phyloP scores from a whole-genome alignment of 306 rosid species.

The Vachellia pachyceras region DNA sequence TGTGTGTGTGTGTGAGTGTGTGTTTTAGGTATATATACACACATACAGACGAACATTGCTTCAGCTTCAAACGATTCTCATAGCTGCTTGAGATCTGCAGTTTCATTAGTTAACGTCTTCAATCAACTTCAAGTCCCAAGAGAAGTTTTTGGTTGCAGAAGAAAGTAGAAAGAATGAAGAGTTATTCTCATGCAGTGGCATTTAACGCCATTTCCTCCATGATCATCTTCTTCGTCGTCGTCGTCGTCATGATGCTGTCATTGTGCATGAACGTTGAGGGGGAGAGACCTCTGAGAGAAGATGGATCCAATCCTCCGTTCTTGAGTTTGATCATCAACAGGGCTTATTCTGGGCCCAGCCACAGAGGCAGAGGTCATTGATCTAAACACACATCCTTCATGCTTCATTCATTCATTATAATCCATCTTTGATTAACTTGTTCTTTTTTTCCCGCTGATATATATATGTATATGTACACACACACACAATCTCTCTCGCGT shows the following conservation, averaged over 20 bases:
- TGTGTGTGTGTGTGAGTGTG: too few species aligned
- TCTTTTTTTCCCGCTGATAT: too few species aligned
- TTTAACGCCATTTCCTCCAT: slow-evolving; percentile 42
- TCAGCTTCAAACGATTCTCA: slow-evolving; percentile 3
- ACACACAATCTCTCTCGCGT: too few species aligned
- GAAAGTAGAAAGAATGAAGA: slow-evolving; percentile 41
- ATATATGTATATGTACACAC: too few species aligned
- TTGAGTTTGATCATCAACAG: slow-evolving; percentile 23
- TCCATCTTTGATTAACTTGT: too few species aligned
- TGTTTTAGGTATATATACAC: neutral
- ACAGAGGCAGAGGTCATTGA: slow-evolving; percentile 52
- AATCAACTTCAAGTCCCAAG: neutral
- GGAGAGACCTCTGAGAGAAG: slow-evolving; percentile 44
- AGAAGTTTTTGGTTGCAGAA: neutral
- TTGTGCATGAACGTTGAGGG: slow-evolving; percentile 50
- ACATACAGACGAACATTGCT: neutral
- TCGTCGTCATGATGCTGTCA: slow-evolving; percentile 46
- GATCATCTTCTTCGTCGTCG: too few species aligned
- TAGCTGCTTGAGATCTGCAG: neutral
- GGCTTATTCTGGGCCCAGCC: slow-evolving; percentile 61
- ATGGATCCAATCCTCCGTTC: slow-evolving; percentile 20
- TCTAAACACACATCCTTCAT: neutral
- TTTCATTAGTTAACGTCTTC: slow-evolving; percentile 4
- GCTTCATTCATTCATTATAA: neutral
- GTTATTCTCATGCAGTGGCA: slow-evolving; percentile 36